Base-by-base conservation (phyloP, 1,284 basidiomycete genomes). In the Cutaneotrichosporon sp. region DNA sequence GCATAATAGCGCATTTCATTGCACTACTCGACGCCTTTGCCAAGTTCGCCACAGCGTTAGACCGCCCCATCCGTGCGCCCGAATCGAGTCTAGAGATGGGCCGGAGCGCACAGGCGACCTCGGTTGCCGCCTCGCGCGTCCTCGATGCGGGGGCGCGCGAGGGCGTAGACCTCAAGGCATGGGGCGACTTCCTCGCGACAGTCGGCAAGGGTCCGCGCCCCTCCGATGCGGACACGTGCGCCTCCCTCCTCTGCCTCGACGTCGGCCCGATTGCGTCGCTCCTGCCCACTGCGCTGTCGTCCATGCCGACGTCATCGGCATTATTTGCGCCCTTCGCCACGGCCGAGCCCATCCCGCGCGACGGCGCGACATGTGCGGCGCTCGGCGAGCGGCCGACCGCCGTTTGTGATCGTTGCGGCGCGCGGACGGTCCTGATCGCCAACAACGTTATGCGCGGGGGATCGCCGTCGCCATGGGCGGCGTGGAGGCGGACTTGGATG, bases 31-130 rank as follows among this genome's bases (percentile, higher is more conserved):
- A 68, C 5, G 68, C 69, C 8, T 70, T 76, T 50, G 65, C 64
- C 6, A 61, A 52, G 6, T 79, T 71, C 55, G 52, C 75, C 14
- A 57, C 60, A 0, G 58, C 58, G 2, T 65, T 77, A 14, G 72
- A 75, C 31, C 46, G 64, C n/a, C 73, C 77, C 6, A 77, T 77
- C 56, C 63, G 71, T 2, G 70, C 65, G 21, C 74, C 75, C 42
- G 70, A 70, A 31, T 61, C 53, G 21, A 58, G 64, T 5, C 57
- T 56, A 50, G 34, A 70, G 16, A 56, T 66, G 18, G 40, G 56
- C 9, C 66, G 73, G 21, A 69, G 71, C 49, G 58, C 70, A 9
- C 65, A 68, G 55, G 74, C 74, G 9, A 74, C 75, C 1, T 57
- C 74, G 4, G 59, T 79, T 2, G 76, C 74, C 14, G 62, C 66